Base-by-base conservation (phyloP, 2,329 filamentous ascomycete genomes). In the Orbilia ellipsospora region DNA sequence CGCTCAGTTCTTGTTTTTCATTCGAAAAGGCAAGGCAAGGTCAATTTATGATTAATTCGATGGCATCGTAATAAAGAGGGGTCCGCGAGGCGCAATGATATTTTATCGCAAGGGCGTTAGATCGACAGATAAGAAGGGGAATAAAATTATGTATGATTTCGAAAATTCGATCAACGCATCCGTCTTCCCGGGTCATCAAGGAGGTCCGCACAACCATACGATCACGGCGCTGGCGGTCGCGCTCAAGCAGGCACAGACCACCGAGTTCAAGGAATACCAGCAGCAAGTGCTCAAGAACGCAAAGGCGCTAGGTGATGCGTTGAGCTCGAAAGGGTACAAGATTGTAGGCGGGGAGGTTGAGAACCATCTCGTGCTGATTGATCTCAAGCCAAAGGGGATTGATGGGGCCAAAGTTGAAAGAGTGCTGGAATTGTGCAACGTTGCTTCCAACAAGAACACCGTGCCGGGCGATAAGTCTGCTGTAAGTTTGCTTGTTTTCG, bases 381-480 rank as follows among this genome's bases (percentile, higher is more conserved):
- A 99, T 83, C 88, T 99, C 60, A 96, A 96, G 85, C 89, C 92
- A 44, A 92, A 95, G 82, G 87, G 87, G 70, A 89, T 99, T 76
- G 95, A 99, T 81, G 94, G 94, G 79, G 91, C 91, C 23, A 90
- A 94, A 63, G 93, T 97, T 13, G 94, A 97, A 85, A 90, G 93
- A 55, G 90, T 97, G 15, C 87, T 97, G 23, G 94, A 97, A 82
- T 88, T 96, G 55, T 93, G 96, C 78, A 94, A 94, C 80, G 94
- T 98, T 62, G 95, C 95, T n/a, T 91, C 92, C 82, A 99, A 99
- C 87, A 99, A 99, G 88, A 99, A 99, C 85, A 97, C 95, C 6
- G 94, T 97, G 0, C 95, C 95, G 0, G 95, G 94, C 51, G 95
- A 99, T 84, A 92, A 90, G 82, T 97, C 93, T 0, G 95, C 95